A percentile compares a stretch with the other conserved stretches of the same genome.
phyloP scores from a whole-genome alignment of 371 early-diverging fungal genomes.

The Sanchytrium tribonematis region DNA sequence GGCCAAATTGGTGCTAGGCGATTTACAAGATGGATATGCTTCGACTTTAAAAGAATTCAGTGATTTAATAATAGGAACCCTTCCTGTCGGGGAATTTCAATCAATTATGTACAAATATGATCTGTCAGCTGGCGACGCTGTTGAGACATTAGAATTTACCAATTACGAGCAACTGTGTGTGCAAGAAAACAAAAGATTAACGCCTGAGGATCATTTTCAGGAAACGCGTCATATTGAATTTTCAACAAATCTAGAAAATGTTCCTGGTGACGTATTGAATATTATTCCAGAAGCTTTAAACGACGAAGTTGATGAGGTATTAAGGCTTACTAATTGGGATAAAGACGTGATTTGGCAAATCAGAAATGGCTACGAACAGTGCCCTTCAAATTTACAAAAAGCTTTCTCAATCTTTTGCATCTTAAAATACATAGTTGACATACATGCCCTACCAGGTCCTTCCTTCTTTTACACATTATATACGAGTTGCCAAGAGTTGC shows the following conservation, averaged over 20 bases:
- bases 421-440: not conserved
- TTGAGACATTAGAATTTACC: not conserved
- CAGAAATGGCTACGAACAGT: not conserved
- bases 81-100: not conserved
- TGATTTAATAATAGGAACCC: not conserved
- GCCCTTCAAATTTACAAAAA: not conserved
- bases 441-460: not conserved
- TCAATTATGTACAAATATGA: not conserved
- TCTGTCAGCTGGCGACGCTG: not conserved
- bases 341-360: not conserved
- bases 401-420: not conserved
- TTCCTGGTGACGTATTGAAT: not conserved
- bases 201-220: not conserved
- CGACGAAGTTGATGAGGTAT: not conserved
- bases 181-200: not conserved
- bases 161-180: not conserved
- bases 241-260: not conserved
- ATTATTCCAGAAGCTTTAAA: not conserved
- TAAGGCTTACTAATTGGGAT: not conserved
- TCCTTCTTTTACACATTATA: not conserved
- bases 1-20: conserved; percentile 37
- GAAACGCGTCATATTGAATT: not conserved
- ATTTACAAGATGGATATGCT: conserved; percentile 7
- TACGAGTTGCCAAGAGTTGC: not conserved
- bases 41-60: not conserved